These are phyloP conservation scores for Chrysoporthe cubensis DNA, from an alignment of 2,329 filamentous ascomycete species.

Conservation along the genomic window DNA sequence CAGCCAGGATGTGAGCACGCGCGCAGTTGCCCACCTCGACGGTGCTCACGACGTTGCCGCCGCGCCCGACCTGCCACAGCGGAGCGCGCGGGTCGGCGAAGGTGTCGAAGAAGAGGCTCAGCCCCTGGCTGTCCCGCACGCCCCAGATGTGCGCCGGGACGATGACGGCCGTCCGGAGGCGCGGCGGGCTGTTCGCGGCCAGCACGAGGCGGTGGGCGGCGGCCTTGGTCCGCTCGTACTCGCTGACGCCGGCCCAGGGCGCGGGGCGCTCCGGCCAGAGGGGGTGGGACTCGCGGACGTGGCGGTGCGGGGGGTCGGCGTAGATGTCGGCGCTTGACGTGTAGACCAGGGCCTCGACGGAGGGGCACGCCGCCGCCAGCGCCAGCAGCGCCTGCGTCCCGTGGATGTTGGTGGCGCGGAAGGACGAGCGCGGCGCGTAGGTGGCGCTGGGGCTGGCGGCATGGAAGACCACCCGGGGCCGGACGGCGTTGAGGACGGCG, in stretches of 20 bases:
- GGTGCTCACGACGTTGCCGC: conserved; percentile 36
- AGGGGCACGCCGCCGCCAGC: conserved; percentile 29
- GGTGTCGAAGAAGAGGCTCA: conserved; percentile 34
- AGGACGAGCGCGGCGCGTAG: conserved; percentile 29
- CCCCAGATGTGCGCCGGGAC: conserved; percentile 41
- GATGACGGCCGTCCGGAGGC: conserved; percentile 35
- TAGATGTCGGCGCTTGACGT: conserved; percentile 39
- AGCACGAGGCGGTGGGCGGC: conserved; percentile 38
- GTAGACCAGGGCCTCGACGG: conserved; percentile 38
- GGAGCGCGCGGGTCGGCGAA: conserved; percentile 16
- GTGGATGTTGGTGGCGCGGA: conserved; percentile 36
- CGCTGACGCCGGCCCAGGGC: conserved; percentile 26
- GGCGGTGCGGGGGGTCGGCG: conserved; percentile 32
- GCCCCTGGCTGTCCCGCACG: conserved; percentile 37
- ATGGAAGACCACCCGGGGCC: conserved; percentile 40
- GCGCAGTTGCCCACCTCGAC: conserved; percentile 36
- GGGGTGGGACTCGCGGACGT: conserved; percentile 34
- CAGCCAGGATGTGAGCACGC: conserved; percentile 35
- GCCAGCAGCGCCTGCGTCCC: conserved; percentile 38
- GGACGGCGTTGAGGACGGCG: conserved; percentile 32
- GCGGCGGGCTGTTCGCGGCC: conserved; percentile 33
- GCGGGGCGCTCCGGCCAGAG: conserved; percentile 29
- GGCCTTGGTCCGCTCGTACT: conserved; percentile 40
- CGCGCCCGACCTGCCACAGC: conserved; percentile 32
- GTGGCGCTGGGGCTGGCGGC: conserved; percentile 38